These are phyloP conservation scores for Trichophyton equinum DNA, from an alignment of 2,329 filamentous ascomycete species.

Conservation along the genomic window DNA sequence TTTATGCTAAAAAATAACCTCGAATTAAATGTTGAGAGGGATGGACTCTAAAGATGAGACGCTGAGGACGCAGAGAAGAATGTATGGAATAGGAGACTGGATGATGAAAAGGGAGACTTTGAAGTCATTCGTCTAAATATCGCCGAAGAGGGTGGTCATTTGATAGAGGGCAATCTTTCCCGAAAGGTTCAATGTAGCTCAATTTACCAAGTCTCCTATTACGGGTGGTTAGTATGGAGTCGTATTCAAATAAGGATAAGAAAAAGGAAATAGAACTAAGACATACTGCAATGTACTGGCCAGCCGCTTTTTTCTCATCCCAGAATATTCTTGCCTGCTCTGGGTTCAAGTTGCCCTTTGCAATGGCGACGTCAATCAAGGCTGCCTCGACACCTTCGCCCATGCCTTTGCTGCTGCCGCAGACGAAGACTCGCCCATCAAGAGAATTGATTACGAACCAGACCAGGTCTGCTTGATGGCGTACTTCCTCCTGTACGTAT, in stretches of 20 bases:
- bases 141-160: not conserved
- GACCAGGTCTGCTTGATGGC: constrained; percentile 83
- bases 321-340: constrained; percentile 81
- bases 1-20: not conserved
- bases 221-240: not conserved
- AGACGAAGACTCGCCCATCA: constrained; percentile 94
- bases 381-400: constrained; percentile 88
- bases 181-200: not conserved
- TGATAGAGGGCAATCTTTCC: not conserved
- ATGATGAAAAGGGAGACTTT: not conserved
- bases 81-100: not conserved
- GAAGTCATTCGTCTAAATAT: not conserved
- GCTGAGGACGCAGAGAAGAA: not conserved
- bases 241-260: not conserved
- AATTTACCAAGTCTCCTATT: constrained; percentile 6
- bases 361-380: constrained; percentile 79
- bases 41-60: not conserved
- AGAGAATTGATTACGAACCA: constrained; percentile 96
- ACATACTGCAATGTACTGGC: constrained; percentile 78
- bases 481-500: constrained; percentile 94
- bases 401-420: constrained; percentile 91
- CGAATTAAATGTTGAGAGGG: not conserved
- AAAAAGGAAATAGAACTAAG: not conserved
- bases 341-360: constrained; percentile 72
- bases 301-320: constrained; percentile 78